These are phyloP conservation scores for Cruciata laevipes DNA, from an alignment of 257 asterid species.

Conservation along the genomic window DNA sequence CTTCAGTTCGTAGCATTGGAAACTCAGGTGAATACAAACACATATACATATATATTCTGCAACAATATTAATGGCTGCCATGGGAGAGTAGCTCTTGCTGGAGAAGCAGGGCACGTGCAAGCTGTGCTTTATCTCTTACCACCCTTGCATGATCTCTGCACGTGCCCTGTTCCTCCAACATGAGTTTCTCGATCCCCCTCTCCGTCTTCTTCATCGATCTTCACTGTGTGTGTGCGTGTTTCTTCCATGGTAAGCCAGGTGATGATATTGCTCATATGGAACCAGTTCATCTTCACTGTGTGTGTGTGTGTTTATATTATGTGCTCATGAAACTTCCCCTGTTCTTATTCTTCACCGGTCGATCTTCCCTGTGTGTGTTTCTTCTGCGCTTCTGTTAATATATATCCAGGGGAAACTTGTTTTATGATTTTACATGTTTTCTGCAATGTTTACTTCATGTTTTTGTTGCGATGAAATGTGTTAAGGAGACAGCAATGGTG, in stretches of 20 bases:
- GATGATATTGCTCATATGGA: too few species aligned
- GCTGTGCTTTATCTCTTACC: background rate
- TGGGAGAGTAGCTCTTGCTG: constrained; percentile 56
- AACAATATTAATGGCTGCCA: too few species aligned
- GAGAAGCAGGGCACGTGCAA: constrained; percentile 94
- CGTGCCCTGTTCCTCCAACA: constrained; percentile 96
- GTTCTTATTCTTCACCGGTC: too few species aligned
- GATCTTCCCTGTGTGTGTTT: background rate
- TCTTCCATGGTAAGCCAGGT: too few species aligned
- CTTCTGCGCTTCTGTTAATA: background rate
- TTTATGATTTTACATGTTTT: background rate
- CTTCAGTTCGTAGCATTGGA: background rate
- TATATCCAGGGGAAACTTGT: too few species aligned
- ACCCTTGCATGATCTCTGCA: constrained; percentile 36
- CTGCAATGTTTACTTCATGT: too few species aligned
- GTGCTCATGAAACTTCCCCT: too few species aligned
- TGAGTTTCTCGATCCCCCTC: constrained; percentile 32
- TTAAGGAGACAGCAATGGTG: background rate
- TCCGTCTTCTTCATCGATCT: too few species aligned
- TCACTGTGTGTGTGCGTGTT: too few species aligned
- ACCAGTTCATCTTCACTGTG: too few species aligned
- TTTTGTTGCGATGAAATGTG: background rate
- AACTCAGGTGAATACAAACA: background rate
- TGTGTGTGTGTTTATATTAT: too few species aligned
- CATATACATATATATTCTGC: background rate